These are phyloP conservation scores for Linnemannia elongata DNA, from an alignment of 192 early-diverging fungal genomes.

Conservation along the genomic window DNA sequence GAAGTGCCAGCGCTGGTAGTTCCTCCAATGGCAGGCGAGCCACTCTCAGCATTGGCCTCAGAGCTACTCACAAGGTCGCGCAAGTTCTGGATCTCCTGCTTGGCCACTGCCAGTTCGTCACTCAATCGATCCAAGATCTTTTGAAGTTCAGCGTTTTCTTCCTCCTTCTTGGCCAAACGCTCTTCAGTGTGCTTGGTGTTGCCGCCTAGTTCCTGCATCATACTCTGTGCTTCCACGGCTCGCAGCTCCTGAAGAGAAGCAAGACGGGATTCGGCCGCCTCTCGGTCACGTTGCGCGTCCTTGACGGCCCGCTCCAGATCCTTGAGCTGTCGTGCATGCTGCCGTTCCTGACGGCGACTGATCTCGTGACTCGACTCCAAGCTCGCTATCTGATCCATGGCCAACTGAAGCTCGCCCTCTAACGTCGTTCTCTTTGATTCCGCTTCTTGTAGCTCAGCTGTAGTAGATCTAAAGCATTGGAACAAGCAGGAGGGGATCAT, in stretches of 20 bases:
- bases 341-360: slow-evolving; percentile 46
- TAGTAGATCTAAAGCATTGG: slow-evolving; percentile 16
- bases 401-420: slow-evolving; percentile 38
- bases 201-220: slow-evolving; percentile 49
- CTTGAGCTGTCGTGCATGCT: slow-evolving; percentile 37
- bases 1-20: background rate
- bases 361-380: slow-evolving; percentile 48
- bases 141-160: slow-evolving; percentile 63
- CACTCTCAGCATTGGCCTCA: slow-evolving; percentile 8
- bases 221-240: slow-evolving; percentile 42
- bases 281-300: slow-evolving; percentile 43
- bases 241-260: slow-evolving; percentile 50
- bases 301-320: slow-evolving; percentile 49
- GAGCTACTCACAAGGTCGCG: slow-evolving; percentile 41
- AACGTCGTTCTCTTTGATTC: slow-evolving; percentile 20
- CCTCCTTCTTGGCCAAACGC: slow-evolving; percentile 56
- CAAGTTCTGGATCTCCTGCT: slow-evolving; percentile 45
- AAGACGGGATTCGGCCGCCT: slow-evolving; percentile 39
- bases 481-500: background rate
- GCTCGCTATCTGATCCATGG: slow-evolving; percentile 49
- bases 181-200: slow-evolving; percentile 57
- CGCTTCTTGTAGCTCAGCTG: slow-evolving; percentile 34
- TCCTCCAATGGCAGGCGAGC: background rate
- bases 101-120: slow-evolving; percentile 47
- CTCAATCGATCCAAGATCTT: slow-evolving; percentile 53